These are phyloP conservation scores for Oryza nivara DNA, from an alignment of 176 grass and related monocot species.

Conservation along the genomic window DNA sequence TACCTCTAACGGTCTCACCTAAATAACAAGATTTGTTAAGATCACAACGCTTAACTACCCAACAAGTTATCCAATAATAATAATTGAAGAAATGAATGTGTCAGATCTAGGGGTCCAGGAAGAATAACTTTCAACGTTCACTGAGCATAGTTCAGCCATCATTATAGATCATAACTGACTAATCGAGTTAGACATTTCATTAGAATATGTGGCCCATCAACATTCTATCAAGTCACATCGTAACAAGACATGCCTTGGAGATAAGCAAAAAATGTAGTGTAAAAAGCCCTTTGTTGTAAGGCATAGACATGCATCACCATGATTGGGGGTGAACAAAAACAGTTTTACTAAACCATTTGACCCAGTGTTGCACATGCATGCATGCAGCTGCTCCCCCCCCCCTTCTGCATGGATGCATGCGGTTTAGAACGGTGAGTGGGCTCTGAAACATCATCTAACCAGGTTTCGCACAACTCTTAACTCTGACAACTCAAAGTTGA, in stretches of 20 bases:
- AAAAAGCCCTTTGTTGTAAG: constrained; percentile 37
- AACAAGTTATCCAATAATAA: background rate
- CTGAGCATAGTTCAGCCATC: background rate
- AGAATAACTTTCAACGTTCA: background rate
- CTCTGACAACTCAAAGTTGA: constrained; percentile 22
- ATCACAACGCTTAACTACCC: background rate
- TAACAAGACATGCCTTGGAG: background rate
- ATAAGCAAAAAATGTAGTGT: background rate
- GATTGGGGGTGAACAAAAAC: background rate
- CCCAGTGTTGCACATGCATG: background rate
- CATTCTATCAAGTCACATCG: background rate
- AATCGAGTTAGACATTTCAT: background rate
- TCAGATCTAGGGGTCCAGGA: background rate
- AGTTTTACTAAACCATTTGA: background rate
- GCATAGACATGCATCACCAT: constrained; percentile 32
- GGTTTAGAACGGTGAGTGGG: background rate
- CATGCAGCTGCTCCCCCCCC: background rate
- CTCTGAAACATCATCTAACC: background rate
- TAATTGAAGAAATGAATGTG: background rate
- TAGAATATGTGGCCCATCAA: background rate
- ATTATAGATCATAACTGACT: background rate
- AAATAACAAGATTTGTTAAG: background rate
- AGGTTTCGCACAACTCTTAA: background rate
- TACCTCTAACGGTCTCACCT: background rate
- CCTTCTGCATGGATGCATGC: background rate